These are phyloP conservation scores for Nicotiana tabacum DNA, from an alignment of 257 asterid species.

Conservation along the genomic window DNA sequence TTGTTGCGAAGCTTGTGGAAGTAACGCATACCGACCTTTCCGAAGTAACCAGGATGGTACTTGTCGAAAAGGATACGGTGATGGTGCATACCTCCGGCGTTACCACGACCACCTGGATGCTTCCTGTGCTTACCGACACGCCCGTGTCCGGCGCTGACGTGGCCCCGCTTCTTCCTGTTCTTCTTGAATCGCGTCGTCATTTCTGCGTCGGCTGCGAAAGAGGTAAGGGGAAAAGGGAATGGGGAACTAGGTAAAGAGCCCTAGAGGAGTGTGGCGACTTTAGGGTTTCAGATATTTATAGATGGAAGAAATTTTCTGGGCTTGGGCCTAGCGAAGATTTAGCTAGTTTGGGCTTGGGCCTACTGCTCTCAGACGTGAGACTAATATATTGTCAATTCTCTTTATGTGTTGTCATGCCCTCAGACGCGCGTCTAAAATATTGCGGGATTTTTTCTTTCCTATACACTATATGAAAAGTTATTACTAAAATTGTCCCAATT, in stretches of 20 bases:
- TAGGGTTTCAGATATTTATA: conserved; percentile 10
- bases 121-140: conserved; percentile 73
- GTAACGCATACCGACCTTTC: conserved; percentile 70
- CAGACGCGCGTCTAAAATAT: too few species aligned
- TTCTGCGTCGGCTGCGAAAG: not conserved
- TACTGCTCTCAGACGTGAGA: too few species aligned
- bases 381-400: too few species aligned
- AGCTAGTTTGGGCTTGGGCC: not conserved
- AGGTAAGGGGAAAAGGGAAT: not conserved
- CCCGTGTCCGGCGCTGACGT: conserved; percentile 77
- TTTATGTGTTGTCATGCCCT: too few species aligned
- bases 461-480: too few species aligned
- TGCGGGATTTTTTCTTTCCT: too few species aligned
- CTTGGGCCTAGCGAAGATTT: not conserved
- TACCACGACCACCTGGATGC: conserved; percentile 82
- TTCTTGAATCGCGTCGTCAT: conserved; percentile 75
- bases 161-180: conserved; percentile 82
- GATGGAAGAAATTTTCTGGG: not conserved
- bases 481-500: too few species aligned
- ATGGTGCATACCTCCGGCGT: conserved; percentile 82
- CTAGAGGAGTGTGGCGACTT: not conserved
- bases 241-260: not conserved
- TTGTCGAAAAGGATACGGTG: conserved; percentile 80
- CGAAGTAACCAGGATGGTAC: conserved; percentile 71
- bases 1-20: conserved; percentile 58